A percentile compares a stretch with the other conserved stretches of the same genome.
Conservation (phyloP, 2,329 filamentous ascomycete species). For the Scleromitrula shiraiana region DNA sequence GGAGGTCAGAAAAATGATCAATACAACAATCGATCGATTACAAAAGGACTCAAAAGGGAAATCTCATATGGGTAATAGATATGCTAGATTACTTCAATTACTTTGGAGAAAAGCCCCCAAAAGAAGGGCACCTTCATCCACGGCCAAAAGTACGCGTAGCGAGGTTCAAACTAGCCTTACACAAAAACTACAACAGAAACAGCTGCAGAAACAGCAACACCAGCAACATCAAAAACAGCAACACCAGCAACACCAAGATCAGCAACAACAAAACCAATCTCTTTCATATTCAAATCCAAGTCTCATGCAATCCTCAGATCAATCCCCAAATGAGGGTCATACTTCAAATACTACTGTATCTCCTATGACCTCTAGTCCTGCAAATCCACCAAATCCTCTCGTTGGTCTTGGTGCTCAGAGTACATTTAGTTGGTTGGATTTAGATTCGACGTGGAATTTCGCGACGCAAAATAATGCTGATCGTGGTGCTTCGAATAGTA, state of each 20-base stretch:
- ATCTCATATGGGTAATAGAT: slow-evolving; percentile 53
- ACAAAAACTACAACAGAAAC: neutral
- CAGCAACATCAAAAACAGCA: too few species aligned
- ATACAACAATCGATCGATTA: slow-evolving; percentile 50
- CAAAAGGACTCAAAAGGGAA: slow-evolving; percentile 48
- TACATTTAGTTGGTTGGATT: slow-evolving; percentile 27
- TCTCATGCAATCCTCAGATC: too few species aligned
- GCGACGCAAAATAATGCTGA: slow-evolving; percentile 24
- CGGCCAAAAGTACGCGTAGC: neutral
- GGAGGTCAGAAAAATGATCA: slow-evolving; percentile 50
- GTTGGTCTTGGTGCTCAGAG: neutral
- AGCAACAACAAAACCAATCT: too few species aligned
- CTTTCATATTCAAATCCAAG: too few species aligned
- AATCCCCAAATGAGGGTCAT: too few species aligned
- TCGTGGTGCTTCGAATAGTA: slow-evolving; percentile 4
- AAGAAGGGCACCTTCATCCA: neutral
- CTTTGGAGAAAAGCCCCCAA: slow-evolving; percentile 43
- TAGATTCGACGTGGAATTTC: slow-evolving; percentile 27
- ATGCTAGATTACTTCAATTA: slow-evolving; percentile 51
- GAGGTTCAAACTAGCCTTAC: neutral
- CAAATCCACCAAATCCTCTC: neutral
- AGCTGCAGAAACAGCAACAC: too few species aligned
- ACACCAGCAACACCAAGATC: too few species aligned
- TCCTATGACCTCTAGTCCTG: too few species aligned
- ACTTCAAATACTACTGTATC: too few species aligned